Evolutionary conservation across 2,329 filamentous ascomycete species (phyloP).

Genomic region (Colletotrichum orchidophilum): DNA sequence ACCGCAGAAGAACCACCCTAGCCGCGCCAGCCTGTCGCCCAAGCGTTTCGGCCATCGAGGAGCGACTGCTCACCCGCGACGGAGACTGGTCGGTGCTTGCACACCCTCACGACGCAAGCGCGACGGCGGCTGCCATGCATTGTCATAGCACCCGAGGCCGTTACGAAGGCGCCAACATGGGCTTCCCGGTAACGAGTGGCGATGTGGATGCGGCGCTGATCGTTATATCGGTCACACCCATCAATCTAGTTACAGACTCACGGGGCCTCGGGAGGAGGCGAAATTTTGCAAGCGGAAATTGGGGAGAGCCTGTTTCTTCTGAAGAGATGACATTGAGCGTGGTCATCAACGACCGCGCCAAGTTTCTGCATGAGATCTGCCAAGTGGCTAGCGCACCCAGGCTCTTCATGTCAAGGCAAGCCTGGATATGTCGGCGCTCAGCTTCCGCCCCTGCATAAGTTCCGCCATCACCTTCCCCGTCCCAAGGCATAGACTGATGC

Average conservation of each 20-base stretch:
- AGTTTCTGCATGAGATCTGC: not conserved
- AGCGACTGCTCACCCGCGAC: not conserved
- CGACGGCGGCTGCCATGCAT: not conserved
- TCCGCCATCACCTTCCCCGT: constrained; percentile 78
- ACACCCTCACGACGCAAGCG: constrained; percentile 4
- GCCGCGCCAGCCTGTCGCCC: not conserved
- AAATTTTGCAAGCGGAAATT: not conserved
- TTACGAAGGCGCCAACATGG: not conserved
- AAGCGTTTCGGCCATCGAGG: constrained; percentile 16
- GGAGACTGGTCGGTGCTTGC: constrained; percentile 15
- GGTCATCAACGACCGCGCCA: not conserved
- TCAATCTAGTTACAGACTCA: not conserved
- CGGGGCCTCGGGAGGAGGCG: not conserved
- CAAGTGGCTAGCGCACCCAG: not conserved
- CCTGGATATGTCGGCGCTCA: constrained; percentile 67
- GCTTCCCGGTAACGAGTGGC: not conserved
- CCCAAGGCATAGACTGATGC: constrained; percentile 70
- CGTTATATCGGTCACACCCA: constrained; percentile 8
- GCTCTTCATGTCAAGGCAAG: constrained; percentile 44
- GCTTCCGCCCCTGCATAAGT: constrained; percentile 67
- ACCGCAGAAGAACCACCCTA: not conserved
- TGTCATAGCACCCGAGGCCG: not conserved
- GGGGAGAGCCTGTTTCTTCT: not conserved
- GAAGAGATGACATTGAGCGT: not conserved
- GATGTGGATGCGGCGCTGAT: constrained; percentile 4